These are phyloP conservation scores for Ustilago lituana DNA, from an alignment of 1,284 basidiomycete genomes.

Conservation along the genomic window DNA sequence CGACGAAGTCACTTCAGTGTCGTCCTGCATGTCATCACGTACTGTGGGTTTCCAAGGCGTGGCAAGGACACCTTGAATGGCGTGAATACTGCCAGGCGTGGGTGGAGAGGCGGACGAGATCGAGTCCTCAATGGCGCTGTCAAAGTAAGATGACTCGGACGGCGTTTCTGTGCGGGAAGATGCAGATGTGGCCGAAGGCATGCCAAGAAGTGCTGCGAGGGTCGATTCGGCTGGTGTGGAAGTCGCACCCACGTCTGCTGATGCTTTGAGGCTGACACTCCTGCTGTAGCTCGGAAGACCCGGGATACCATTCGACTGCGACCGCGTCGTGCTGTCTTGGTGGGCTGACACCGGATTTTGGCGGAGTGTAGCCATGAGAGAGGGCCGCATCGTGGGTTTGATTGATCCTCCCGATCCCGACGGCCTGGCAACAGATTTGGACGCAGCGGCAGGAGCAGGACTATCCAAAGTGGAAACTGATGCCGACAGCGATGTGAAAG, in stretches of 20 bases:
- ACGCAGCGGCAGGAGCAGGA: no score
- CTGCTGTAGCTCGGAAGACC: conserved; percentile 22
- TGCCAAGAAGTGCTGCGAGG: conserved; percentile 42
- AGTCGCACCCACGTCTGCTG: conserved; percentile 2
- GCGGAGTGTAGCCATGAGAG: conserved; percentile 32
- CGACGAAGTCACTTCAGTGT: background rate
- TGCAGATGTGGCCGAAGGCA: conserved; percentile 26
- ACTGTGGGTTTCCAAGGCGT: conserved; percentile 25
- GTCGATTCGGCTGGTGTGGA: conserved; percentile 27
- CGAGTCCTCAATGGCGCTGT: conserved; percentile 36
- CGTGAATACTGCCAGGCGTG: conserved; percentile 42
- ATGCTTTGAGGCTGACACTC: conserved; percentile 4
- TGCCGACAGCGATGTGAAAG: background rate
- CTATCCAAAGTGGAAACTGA: background rate
- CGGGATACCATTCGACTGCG: background rate
- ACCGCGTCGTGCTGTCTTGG: background rate
- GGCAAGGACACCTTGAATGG: conserved; percentile 29
- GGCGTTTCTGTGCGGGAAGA: conserved; percentile 42
- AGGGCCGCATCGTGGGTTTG: conserved; percentile 18
- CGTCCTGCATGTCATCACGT: background rate
- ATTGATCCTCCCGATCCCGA: conserved; percentile 1
- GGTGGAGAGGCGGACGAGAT: conserved; percentile 35
- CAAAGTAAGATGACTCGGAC: conserved; percentile 45
- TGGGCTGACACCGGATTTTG: conserved; percentile 9
- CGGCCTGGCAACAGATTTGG: background rate